A percentile compares a stretch with the other conserved stretches of the same genome.
These are phyloP conservation scores for Tarenaya hassleriana DNA, from an alignment of 345 rosid genomes.

Conservation along the genomic window DNA sequence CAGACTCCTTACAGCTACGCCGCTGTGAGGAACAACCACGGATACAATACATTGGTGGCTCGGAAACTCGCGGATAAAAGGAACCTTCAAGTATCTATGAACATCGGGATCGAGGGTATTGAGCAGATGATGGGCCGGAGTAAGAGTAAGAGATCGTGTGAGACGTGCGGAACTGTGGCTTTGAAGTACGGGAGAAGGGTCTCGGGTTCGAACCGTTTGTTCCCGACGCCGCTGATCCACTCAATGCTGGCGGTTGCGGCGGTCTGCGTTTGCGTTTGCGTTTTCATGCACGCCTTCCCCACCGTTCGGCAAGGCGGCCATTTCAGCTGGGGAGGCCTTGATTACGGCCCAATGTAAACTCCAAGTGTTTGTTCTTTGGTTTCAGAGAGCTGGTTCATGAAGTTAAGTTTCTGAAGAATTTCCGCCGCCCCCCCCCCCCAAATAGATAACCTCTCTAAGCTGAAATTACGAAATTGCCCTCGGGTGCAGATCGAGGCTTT, in stretches of 20 bases:
- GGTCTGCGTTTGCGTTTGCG: slow-evolving; percentile 89
- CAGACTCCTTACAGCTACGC: slow-evolving; percentile 64
- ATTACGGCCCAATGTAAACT: slow-evolving; percentile 62
- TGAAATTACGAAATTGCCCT: too few relatives aligned
- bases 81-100: slow-evolving; percentile 63
- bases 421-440: too few relatives aligned
- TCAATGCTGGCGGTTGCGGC: slow-evolving; percentile 85
- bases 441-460: too few relatives aligned
- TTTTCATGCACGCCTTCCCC: slow-evolving; percentile 68
- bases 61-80: slow-evolving; percentile 57
- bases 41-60: slow-evolving; percentile 58
- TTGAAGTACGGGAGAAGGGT: slow-evolving; percentile 40
- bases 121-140: slow-evolving; percentile 25
- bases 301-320: slow-evolving; percentile 49
- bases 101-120: slow-evolving; percentile 33
- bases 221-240: slow-evolving; percentile 65
- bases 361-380: too few relatives aligned
- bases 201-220: slow-evolving; percentile 50
- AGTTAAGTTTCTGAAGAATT: too few relatives aligned
- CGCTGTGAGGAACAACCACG: slow-evolving; percentile 49
- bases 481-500: too few relatives aligned
- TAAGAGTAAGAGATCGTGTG: slow-evolving; percentile 39
- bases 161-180: slow-evolving; percentile 47
- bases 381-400: too few relatives aligned
- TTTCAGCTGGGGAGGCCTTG: slow-evolving; percentile 75